A percentile compares a stretch with the other conserved stretches of the same genome.
Conservation (phyloP, 495 filamentous ascomycete species). For the Venustampulla echinocandica region DNA sequence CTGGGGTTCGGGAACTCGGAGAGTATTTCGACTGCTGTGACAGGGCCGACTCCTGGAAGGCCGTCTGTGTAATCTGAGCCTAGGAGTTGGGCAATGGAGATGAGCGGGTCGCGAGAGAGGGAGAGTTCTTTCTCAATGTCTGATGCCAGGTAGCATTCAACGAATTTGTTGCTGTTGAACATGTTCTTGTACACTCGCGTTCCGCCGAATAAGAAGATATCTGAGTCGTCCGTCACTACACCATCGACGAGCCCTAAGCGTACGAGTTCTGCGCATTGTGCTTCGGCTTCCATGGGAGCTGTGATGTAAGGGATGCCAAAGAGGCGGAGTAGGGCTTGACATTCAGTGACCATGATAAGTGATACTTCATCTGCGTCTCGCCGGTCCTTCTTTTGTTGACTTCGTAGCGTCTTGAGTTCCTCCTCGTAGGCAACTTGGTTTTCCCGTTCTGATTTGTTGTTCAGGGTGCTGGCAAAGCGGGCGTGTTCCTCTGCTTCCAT, state of each 20-base stretch:
- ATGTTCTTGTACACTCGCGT: constrained; percentile 97
- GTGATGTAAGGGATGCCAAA: constrained; percentile 96
- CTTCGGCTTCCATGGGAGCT: constrained; percentile 97
- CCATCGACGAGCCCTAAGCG: constrained; percentile 81
- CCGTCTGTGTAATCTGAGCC: constrained; percentile 95
- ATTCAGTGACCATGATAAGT: constrained; percentile 88
- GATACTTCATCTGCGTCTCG: constrained; percentile 94
- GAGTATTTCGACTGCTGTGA: constrained; percentile 85
- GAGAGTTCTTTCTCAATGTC: constrained; percentile 87
- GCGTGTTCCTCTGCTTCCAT: constrained; percentile 87
- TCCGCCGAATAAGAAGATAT: constrained; percentile 95
- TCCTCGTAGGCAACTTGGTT: constrained; percentile 71
- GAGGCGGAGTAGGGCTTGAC: constrained; percentile 78
- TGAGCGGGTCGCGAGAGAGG: constrained; percentile 72
- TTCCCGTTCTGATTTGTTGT: constrained; percentile 53
- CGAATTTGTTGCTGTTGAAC: constrained; percentile 96
- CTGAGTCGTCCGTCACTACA: constrained; percentile 95
- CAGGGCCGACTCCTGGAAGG: constrained; percentile 79
- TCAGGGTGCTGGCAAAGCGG: constrained; percentile 78
- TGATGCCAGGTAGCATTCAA: constrained; percentile 86
- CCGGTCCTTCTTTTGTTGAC: constrained; percentile 91
- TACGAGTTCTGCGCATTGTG: constrained; percentile 91
- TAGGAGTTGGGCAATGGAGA: constrained; percentile 78
- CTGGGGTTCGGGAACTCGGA: constrained; percentile 65
- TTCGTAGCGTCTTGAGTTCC: constrained; percentile 77